These are phyloP conservation scores for Bisporella sp. DNA, from an alignment of 2,329 filamentous ascomycete species.

Conservation along the genomic window DNA sequence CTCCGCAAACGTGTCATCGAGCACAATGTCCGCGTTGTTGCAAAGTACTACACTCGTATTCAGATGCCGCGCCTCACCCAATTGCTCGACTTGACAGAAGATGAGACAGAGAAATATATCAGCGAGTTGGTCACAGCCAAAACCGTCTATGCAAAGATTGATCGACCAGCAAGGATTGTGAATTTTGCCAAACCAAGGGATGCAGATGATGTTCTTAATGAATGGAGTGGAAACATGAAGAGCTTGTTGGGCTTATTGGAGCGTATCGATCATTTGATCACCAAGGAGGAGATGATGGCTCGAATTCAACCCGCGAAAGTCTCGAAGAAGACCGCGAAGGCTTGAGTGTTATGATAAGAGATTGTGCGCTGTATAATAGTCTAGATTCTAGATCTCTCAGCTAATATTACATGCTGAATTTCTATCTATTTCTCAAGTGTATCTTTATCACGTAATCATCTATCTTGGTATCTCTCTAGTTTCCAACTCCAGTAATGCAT, in stretches of 20 bases:
- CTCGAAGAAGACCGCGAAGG: slow-evolving; percentile 30
- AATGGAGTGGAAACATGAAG: slow-evolving; percentile 99
- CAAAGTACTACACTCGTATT: slow-evolving; percentile 98
- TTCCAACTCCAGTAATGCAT: too few relatives aligned
- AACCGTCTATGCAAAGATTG: slow-evolving; percentile 97
- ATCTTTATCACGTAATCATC: too few relatives aligned
- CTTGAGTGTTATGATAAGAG: slow-evolving; percentile 14
- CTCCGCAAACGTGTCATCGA: slow-evolving; percentile 97
- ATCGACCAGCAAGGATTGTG: slow-evolving; percentile 84
- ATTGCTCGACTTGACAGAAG: slow-evolving; percentile 84
- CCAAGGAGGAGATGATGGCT: slow-evolving; percentile 99
- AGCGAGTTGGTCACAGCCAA: slow-evolving; percentile 94
- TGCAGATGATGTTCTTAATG: slow-evolving; percentile 92
- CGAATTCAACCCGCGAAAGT: slow-evolving; percentile 65
- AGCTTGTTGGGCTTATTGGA: slow-evolving; percentile 77
- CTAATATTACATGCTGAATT: not conserved
- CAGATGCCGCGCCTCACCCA: slow-evolving; percentile 85
- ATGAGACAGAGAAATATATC: slow-evolving; percentile 98
- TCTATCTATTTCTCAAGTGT: too few relatives aligned
- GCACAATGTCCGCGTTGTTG: slow-evolving; percentile 95
- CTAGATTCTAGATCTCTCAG: slow-evolving; percentile 26
- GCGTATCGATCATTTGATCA: slow-evolving; percentile 95
- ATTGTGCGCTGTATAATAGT: slow-evolving; percentile 26
- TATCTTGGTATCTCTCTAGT: too few relatives aligned
- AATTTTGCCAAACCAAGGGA: slow-evolving; percentile 93